Conservation (phyloP, 2,329 filamentous ascomycete genomes). For the Fusarium sp. region DNA sequence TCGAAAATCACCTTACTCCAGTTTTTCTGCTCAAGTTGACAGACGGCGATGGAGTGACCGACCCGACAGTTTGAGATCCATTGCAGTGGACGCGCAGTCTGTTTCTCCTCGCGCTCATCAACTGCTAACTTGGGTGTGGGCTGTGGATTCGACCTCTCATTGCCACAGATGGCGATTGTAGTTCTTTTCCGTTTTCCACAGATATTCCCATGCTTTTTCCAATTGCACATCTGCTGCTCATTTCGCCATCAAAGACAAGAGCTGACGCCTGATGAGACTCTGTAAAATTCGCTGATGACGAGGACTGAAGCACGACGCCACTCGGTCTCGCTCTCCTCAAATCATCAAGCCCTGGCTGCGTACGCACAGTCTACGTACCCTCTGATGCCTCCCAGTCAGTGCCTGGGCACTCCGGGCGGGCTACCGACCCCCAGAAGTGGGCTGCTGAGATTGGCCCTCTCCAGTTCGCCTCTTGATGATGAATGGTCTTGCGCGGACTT, state of each 20-base stretch:
- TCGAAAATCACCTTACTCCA: conserved; percentile 14
- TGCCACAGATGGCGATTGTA: conserved; percentile 35
- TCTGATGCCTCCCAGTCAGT: not conserved
- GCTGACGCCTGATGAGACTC: conserved; percentile 25
- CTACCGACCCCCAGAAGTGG: not conserved
- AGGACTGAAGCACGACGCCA: conserved; percentile 33
- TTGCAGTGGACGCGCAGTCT: conserved; percentile 11
- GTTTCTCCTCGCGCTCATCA: conserved; percentile 36
- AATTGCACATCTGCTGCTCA: not conserved
- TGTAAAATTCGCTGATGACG: conserved; percentile 36
- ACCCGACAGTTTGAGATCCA: not conserved
- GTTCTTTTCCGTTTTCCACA: conserved; percentile 32
- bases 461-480: conserved; percentile 41
- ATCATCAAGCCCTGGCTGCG: not conserved
- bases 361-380: conserved; percentile 35
- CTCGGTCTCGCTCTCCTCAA: conserved; percentile 21
- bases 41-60: not conserved
- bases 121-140: conserved; percentile 5
- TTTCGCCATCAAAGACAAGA: conserved; percentile 6
- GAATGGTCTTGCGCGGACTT: conserved; percentile 38
- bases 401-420: conserved; percentile 6
- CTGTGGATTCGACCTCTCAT: conserved; percentile 15
- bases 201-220: conserved; percentile 31
- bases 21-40: conserved; percentile 14
- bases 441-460: conserved; percentile 22